These are phyloP conservation scores for Carex parvula DNA, from an alignment of 176 grass and related monocot genomes.

Conservation along the genomic window DNA sequence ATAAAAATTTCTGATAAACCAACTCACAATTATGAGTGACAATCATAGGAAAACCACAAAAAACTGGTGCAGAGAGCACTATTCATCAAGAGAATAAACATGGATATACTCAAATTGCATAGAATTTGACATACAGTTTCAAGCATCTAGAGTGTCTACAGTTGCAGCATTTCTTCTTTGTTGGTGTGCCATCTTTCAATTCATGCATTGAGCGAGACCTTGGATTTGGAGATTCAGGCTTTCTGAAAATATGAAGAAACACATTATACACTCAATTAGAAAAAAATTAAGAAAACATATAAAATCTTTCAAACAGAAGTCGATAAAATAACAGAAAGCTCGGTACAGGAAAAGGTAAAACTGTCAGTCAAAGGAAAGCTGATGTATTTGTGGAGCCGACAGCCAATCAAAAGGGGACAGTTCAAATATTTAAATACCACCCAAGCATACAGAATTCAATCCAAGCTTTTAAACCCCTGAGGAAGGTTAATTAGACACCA, in stretches of 20 bases:
- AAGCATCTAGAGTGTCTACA: constrained; percentile 92
- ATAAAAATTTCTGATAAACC: background rate
- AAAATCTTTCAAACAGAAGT: background rate
- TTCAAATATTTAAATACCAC: constrained; percentile 13
- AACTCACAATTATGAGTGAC: background rate
- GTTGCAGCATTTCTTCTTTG: constrained; percentile 94
- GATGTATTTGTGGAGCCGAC: background rate
- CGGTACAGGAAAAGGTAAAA: background rate
- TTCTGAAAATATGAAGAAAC: constrained; percentile 47
- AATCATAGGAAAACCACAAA: background rate
- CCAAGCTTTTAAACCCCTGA: background rate
- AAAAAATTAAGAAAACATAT: background rate
- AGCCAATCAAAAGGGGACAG: background rate
- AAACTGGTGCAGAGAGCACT: background rate
- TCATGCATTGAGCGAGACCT: constrained; percentile 40
- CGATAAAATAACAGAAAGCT: background rate
- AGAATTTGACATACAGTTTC: constrained; percentile 68
- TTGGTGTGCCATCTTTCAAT: constrained; percentile 74
- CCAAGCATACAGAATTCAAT: background rate
- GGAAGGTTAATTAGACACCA: background rate
- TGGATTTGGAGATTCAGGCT: constrained; percentile 68
- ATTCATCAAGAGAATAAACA: background rate
- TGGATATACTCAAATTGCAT: background rate
- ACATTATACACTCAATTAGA: constrained; percentile 12
- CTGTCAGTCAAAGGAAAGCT: background rate